phyloP scores from a whole-genome alignment of 306 rosid species.

The Quercus engelmannii region DNA sequence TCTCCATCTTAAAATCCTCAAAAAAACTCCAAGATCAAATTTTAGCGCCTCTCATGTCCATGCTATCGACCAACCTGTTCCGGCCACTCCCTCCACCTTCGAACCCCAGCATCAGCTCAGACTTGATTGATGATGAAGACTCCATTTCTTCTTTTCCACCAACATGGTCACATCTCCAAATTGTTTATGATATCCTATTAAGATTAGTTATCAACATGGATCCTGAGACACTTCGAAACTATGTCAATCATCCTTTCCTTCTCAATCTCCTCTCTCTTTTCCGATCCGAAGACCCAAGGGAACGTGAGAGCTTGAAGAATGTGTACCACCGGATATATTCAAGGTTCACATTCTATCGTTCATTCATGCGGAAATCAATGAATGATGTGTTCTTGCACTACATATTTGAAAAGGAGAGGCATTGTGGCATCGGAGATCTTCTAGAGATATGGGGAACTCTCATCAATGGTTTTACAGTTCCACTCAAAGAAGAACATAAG shows the following conservation, averaged over 20 bases:
- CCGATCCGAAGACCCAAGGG: constrained; percentile 77
- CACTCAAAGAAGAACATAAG: constrained; percentile 86
- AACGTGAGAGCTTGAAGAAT: constrained; percentile 69
- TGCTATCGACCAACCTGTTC: constrained; percentile 57
- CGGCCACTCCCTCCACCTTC: constrained; percentile 79
- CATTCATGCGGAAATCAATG: constrained; percentile 79
- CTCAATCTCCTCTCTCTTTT: constrained; percentile 53
- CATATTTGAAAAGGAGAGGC: constrained; percentile 61
- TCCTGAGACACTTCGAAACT: constrained; percentile 28
- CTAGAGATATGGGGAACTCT: constrained; percentile 95
- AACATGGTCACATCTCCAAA: constrained; percentile 62
- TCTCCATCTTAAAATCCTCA: constrained; percentile 45
- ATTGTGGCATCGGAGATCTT: constrained; percentile 69
- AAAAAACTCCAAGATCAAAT: constrained; percentile 31
- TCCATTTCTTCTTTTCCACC: constrained; percentile 40
- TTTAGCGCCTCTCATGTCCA: constrained; percentile 44
- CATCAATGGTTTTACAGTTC: constrained; percentile 79
- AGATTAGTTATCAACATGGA: constrained; percentile 44
- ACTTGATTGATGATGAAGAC: constrained; percentile 62
- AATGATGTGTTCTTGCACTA: constrained; percentile 57
- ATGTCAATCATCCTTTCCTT: constrained; percentile 46
- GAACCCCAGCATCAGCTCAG: constrained; percentile 19
- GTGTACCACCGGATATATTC: constrained; percentile 64
- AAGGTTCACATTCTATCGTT: constrained; percentile 45
- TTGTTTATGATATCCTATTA: constrained; percentile 62